Percentiles rank a stretch among this genome's conserved stretches.
phyloP scores from a whole-genome alignment of 1,139 yeast genomes.

The Suhomyces taliae region DNA sequence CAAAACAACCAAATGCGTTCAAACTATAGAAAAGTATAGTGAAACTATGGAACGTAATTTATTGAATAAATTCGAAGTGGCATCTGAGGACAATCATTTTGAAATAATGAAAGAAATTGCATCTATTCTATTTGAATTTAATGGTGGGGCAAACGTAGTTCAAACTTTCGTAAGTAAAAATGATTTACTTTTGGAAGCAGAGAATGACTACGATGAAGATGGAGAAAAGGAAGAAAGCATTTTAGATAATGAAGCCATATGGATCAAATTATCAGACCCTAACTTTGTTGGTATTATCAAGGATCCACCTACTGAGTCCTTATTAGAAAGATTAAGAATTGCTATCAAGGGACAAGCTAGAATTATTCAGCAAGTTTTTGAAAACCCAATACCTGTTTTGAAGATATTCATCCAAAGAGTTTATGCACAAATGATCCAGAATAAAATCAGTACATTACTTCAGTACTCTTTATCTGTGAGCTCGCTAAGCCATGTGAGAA shows the following conservation, averaged over 20 bases:
- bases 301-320: constrained; percentile 35
- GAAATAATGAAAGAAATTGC: constrained; percentile 80
- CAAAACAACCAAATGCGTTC: constrained; percentile 51
- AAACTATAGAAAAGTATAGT: constrained; percentile 66
- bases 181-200: constrained; percentile 55
- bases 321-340: constrained; percentile 38
- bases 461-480: constrained; percentile 65
- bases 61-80: constrained; percentile 56
- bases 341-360: constrained; percentile 69
- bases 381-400: constrained; percentile 63
- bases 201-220: constrained; percentile 35
- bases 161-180: constrained; percentile 83
- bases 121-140: constrained; percentile 72
- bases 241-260: constrained; percentile 38
- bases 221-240: constrained; percentile 34
- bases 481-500: constrained; percentile 74
- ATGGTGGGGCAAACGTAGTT: constrained; percentile 82
- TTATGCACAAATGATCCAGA: constrained; percentile 74
- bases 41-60: constrained; percentile 72
- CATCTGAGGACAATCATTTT: constrained; percentile 58
- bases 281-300: constrained; percentile 29
- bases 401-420: constrained; percentile 72
- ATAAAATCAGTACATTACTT: constrained; percentile 62
- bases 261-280: constrained; percentile 41
- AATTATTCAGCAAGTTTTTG: constrained; percentile 71